Conservation (phyloP, 148 eudicot species). For the Spergularia marina region DNA sequence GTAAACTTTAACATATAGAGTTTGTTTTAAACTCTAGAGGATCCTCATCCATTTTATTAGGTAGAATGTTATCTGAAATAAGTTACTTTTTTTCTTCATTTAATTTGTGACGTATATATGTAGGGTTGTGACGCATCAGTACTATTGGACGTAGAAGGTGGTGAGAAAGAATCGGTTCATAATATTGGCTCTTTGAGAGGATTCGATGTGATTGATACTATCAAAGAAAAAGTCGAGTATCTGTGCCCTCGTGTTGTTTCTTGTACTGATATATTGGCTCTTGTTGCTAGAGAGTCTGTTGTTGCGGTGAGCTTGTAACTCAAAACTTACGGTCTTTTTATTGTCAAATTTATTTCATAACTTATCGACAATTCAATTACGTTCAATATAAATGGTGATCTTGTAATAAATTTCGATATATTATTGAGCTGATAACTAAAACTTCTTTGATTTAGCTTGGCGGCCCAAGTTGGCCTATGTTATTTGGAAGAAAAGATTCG, state of each 20-base stretch:
- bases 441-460: not conserved
- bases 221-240: constrained; percentile 32
- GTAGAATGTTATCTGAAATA: too few relatives aligned
- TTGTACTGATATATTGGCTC: constrained; percentile 43
- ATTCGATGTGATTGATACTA: constrained; percentile 34
- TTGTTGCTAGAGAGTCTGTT: constrained; percentile 36
- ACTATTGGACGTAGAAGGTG: constrained; percentile 30
- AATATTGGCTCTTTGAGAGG: constrained; percentile 36
- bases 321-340: not conserved
- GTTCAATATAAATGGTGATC: too few relatives aligned
- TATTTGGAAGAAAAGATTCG: constrained; percentile 20
- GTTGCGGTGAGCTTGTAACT: constrained; percentile 33
- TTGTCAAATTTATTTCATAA: too few relatives aligned
- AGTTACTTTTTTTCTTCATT: too few relatives aligned
- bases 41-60: too few relatives aligned
- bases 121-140: constrained; percentile 47
- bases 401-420: too few relatives aligned
- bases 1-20: too few relatives aligned
- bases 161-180: constrained; percentile 38
- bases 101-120: not conserved
- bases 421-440: not conserved
- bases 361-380: too few relatives aligned
- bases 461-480: constrained; percentile 17
- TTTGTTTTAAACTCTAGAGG: too few relatives aligned
- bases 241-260: constrained; percentile 36